Percentiles rank a stretch among this genome's conserved stretches.
Conservation (phyloP, 495 filamentous ascomycete genomes). For the Podospora didyma region DNA sequence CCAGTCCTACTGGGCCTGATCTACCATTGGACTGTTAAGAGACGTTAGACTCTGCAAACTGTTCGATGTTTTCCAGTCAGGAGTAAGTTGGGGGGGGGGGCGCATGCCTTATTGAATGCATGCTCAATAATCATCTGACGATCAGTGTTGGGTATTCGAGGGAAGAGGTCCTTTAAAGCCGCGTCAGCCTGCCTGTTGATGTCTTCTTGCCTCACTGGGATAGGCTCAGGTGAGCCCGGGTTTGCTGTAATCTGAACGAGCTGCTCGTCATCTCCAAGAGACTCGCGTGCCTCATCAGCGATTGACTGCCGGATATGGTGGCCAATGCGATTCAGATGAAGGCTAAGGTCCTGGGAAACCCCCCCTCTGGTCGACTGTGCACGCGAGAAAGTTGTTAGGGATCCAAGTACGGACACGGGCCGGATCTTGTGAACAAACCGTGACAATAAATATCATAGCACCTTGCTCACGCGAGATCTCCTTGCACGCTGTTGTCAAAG, state of each 20-base stretch:
- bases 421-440: constrained; percentile 49
- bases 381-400: constrained; percentile 9
- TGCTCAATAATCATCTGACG: constrained; percentile 71
- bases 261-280: constrained; percentile 22
- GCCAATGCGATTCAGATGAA: constrained; percentile 72
- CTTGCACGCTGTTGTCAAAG: constrained; percentile 72
- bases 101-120: constrained; percentile 75
- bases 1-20: constrained; percentile 61
- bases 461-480: constrained; percentile 67
- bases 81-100: neutral
- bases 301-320: constrained; percentile 62
- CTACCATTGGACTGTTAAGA: constrained; percentile 27
- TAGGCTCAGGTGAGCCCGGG: constrained; percentile 42
- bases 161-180: constrained; percentile 77
- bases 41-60: constrained; percentile 13
- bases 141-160: constrained; percentile 76
- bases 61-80: constrained; percentile 4
- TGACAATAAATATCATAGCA: constrained; percentile 71
- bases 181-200: constrained; percentile 70
- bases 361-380: constrained; percentile 9
- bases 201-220: constrained; percentile 55
- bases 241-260: constrained; percentile 12
- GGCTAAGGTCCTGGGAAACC: constrained; percentile 14
- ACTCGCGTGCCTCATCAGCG: constrained; percentile 43
- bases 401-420: neutral